A percentile compares a stretch with the other conserved stretches of the same genome.
Evolutionary conservation across 2,329 filamentous ascomycete species (phyloP).

Genomic region (Leptoxyphium fumago): DNA sequence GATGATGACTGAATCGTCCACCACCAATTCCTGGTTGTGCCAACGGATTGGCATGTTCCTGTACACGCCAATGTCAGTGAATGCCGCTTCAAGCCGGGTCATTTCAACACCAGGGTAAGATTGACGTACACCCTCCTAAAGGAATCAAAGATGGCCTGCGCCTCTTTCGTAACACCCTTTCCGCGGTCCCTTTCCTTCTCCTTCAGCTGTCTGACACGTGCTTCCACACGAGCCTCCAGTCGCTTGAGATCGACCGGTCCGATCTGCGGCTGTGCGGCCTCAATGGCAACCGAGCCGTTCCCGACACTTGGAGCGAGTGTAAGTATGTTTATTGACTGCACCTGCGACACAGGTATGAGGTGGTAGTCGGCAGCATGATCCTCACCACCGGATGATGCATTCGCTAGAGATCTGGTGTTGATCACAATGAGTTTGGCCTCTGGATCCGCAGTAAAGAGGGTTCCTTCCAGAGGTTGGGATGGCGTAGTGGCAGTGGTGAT

Average conservation of each 20-base stretch:
- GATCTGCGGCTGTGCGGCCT: slow-evolving; percentile 29
- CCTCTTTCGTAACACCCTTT: slow-evolving; percentile 45
- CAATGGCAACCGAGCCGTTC: slow-evolving; percentile 27
- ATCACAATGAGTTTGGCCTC: slow-evolving; percentile 47
- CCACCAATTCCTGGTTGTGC: slow-evolving; percentile 44
- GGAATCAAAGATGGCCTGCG: slow-evolving; percentile 49
- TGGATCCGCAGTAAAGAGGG: slow-evolving; percentile 46
- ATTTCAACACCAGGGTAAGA: not conserved
- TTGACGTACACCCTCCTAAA: slow-evolving; percentile 39
- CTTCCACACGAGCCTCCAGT: slow-evolving; percentile 39
- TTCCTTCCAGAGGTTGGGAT: slow-evolving; percentile 43
- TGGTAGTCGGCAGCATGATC: slow-evolving; percentile 41
- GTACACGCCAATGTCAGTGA: not conserved
- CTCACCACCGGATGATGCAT: slow-evolving; percentile 11
- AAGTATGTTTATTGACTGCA: slow-evolving; percentile 42
- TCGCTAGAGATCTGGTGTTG: slow-evolving; percentile 35
- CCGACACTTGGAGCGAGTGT: slow-evolving; percentile 24
- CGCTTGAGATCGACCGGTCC: slow-evolving; percentile 40
- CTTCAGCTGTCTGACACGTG: slow-evolving; percentile 40
- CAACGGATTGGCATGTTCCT: slow-evolving; percentile 37
- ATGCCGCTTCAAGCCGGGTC: not conserved
- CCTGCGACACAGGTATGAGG: slow-evolving; percentile 44
- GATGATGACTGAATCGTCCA: slow-evolving; percentile 46
- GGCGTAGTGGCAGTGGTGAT: slow-evolving; percentile 35
- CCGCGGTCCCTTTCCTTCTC: slow-evolving; percentile 43